Percentiles rank a stretch among this genome's conserved stretches.
Conservation (phyloP, 352 stramenopile species). For the Globisporangium recalcitrans region DNA sequence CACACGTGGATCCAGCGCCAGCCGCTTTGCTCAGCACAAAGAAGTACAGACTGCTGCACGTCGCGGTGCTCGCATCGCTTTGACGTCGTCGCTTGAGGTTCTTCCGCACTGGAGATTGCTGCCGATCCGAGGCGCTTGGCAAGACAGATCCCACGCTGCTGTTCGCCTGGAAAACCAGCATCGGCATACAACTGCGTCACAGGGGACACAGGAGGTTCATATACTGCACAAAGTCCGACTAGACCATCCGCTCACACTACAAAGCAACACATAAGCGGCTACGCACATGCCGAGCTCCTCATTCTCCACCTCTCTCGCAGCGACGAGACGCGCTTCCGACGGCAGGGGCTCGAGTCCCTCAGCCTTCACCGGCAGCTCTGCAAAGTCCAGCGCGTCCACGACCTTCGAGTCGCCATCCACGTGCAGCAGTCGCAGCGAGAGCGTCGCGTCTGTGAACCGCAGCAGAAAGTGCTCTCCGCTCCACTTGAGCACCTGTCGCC, state of each 20-base stretch:
- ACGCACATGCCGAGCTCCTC: slow-evolving; percentile 34
- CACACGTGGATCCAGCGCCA: neutral
- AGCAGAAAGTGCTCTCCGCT: slow-evolving; percentile 11
- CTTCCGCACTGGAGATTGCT: neutral
- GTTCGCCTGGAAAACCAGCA: slow-evolving; percentile 13
- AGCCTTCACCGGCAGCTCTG: slow-evolving; percentile 2
- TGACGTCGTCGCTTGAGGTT: neutral
- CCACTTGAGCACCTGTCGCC: slow-evolving; percentile 4
- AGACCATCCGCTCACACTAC: neutral
- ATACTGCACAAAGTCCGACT: neutral
- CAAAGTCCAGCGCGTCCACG: neutral
- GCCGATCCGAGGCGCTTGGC: neutral
- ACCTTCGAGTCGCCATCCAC: slow-evolving; percentile 12
- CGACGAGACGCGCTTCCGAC: slow-evolving; percentile 27
- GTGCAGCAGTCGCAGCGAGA: slow-evolving; percentile 14
- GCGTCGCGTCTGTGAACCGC: slow-evolving; percentile 9
- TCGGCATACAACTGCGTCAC: slow-evolving; percentile 2
- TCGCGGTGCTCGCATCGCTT: neutral
- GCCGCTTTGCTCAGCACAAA: slow-evolving; percentile 1
- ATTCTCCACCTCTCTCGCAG: slow-evolving; percentile 35
- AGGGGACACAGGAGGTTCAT: neutral
- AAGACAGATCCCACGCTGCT: neutral
- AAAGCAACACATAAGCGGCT: neutral
- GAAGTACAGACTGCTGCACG: slow-evolving; percentile 9
- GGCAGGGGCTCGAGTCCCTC: slow-evolving; percentile 17